Conservation (phyloP, 805 yeast species). For the Isabelozyma heimii region DNA sequence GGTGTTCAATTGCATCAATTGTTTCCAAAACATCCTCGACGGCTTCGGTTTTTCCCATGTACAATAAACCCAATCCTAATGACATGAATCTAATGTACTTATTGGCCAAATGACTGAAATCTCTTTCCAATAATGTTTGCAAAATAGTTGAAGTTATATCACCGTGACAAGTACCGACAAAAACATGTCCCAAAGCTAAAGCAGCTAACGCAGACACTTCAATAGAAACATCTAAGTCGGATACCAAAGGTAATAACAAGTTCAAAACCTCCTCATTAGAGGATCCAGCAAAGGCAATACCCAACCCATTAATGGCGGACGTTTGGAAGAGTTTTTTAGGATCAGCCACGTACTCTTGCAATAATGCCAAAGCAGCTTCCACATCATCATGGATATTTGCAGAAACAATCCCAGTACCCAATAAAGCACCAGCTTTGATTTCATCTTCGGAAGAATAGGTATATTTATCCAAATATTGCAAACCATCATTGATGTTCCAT, state of each 20-base stretch:
- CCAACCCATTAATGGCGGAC: conserved; percentile 86
- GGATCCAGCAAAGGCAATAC: conserved; percentile 93
- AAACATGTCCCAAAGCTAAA: conserved; percentile 87
- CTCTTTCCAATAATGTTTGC: conserved; percentile 86
- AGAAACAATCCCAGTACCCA: conserved; percentile 92
- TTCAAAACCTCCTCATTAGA: conserved; percentile 80
- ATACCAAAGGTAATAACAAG: conserved; percentile 75
- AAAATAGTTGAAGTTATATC: conserved; percentile 90
- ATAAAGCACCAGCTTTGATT: conserved; percentile 91
- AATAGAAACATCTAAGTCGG: conserved; percentile 69
- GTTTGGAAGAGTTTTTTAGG: conserved; percentile 62
- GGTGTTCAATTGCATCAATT: conserved; percentile 92
- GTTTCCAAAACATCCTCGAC: conserved; percentile 93
- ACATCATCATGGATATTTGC: conserved; percentile 94
- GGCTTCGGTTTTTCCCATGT: conserved; percentile 91
- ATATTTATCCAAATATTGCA: conserved; percentile 85
- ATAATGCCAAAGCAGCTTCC: conserved; percentile 83
- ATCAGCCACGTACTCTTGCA: conserved; percentile 78
- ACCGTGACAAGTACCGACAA: conserved; percentile 94
- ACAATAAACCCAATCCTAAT: conserved; percentile 85
- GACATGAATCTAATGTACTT: conserved; percentile 91
- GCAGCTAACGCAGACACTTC: conserved; percentile 87
- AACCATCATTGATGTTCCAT: conserved; percentile 89
- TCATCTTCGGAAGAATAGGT: conserved; percentile 82
- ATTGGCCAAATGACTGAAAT: conserved; percentile 68